These are phyloP conservation scores for Rhynchospora breviuscula DNA, from an alignment of 176 grass and related monocot genomes.

Conservation along the genomic window DNA sequence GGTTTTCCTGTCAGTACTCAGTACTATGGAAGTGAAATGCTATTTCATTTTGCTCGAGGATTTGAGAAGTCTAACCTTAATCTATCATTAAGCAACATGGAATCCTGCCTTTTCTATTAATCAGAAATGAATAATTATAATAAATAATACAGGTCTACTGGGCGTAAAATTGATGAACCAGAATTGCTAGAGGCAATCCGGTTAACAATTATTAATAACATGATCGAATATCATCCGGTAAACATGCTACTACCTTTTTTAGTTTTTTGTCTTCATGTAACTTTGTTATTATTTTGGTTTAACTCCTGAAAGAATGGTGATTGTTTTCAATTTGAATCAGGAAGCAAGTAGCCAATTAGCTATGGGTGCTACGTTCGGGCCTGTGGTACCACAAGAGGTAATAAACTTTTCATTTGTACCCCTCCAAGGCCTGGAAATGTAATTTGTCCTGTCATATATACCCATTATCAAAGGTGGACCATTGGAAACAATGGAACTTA, in stretches of 20 bases:
- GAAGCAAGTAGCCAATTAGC: slow-evolving; percentile 94
- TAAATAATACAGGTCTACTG: slow-evolving; percentile 71
- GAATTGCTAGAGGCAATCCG: slow-evolving; percentile 93
- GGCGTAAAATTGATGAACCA: slow-evolving; percentile 91
- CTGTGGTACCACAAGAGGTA: slow-evolving; percentile 67
- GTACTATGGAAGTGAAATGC: not conserved
- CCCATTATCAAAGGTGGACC: not conserved
- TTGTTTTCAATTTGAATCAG: slow-evolving; percentile 40
- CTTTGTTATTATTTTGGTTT: not conserved
- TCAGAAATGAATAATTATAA: slow-evolving; percentile 33
- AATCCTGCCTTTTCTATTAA: not conserved
- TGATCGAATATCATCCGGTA: slow-evolving; percentile 97
- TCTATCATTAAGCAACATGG: slow-evolving; percentile 24
- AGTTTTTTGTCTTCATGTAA: slow-evolving; percentile 19
- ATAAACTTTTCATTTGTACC: not conserved
- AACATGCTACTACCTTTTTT: slow-evolving; percentile 14
- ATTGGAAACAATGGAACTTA: not conserved
- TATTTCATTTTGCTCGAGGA: slow-evolving; percentile 21
- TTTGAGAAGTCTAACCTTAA: slow-evolving; percentile 31
- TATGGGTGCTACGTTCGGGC: slow-evolving; percentile 90
- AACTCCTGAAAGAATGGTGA: not conserved
- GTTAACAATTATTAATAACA: slow-evolving; percentile 89
- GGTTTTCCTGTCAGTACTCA: not conserved
- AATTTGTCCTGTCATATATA: slow-evolving; percentile 16
- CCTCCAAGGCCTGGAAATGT: not conserved